Conservation (phyloP, 140 eudicot species). For the Cichorium intybus region DNA sequence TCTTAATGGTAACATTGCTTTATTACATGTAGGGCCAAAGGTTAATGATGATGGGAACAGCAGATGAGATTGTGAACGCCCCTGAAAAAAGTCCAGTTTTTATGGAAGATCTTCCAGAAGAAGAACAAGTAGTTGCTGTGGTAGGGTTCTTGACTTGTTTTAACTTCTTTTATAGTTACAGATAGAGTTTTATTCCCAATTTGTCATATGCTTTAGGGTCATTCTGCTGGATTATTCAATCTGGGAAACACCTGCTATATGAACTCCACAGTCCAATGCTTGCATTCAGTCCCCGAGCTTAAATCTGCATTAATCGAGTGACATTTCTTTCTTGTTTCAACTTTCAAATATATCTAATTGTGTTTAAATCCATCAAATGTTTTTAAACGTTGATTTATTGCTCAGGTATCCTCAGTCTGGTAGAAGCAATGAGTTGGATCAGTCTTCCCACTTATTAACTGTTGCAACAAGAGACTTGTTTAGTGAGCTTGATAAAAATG, state of each 20-base stretch:
- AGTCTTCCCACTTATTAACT: conserved; percentile 86
- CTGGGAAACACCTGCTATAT: conserved; percentile 96
- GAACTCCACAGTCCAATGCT: conserved; percentile 94
- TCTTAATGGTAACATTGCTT: conserved; percentile 12
- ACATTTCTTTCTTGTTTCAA: not conserved
- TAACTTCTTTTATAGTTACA: not conserved
- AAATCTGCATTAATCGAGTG: conserved; percentile 83
- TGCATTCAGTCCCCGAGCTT: conserved; percentile 96
- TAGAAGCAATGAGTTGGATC: conserved; percentile 71
- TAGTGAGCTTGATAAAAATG: conserved; percentile 88
- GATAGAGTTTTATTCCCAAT: not conserved
- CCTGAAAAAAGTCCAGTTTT: conserved; percentile 94
- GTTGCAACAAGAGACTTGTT: conserved; percentile 91
- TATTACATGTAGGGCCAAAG: conserved; percentile 69
- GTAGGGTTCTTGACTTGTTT: conserved; percentile 38
- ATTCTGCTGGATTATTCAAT: conserved; percentile 91
- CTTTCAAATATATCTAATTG: not conserved
- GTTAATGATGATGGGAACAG: conserved; percentile 99
- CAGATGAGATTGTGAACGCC: conserved; percentile 91
- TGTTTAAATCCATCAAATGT: not conserved
- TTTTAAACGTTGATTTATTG: conserved; percentile 5
- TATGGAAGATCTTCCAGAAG: conserved; percentile 96
- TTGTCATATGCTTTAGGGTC: conserved; percentile 49
- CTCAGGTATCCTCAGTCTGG: conserved; percentile 81
- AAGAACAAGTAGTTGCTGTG: conserved; percentile 80